These are phyloP conservation scores for Colletotrichum sp. DNA, from an alignment of 2,329 filamentous ascomycete genomes.

Conservation along the genomic window DNA sequence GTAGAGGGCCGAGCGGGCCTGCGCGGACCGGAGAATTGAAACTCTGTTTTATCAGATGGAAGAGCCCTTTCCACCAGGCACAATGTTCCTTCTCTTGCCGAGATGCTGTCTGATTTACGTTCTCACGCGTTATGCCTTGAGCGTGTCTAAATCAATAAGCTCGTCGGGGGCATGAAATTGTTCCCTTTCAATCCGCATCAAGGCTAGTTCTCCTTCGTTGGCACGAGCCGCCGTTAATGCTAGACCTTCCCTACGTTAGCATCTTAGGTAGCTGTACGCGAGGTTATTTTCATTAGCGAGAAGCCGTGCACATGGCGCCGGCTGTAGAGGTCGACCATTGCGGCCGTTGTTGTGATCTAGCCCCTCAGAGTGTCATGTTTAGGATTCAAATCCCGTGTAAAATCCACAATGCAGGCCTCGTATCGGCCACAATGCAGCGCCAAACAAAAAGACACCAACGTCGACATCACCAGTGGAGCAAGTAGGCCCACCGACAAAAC, in stretches of 20 bases:
- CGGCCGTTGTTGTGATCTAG: not conserved
- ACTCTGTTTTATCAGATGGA: not conserved
- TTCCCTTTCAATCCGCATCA: not conserved
- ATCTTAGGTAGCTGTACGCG: not conserved
- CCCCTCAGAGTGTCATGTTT: not conserved
- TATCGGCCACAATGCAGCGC: not conserved
- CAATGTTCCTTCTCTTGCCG: accelerated
- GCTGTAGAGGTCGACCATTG: not conserved
- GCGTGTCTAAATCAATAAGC: not conserved
- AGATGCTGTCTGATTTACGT: not conserved
- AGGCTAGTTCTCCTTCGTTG: not conserved
- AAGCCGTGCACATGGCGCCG: not conserved
- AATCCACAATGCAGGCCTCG: not conserved
- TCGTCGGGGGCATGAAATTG: not conserved
- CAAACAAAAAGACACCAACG: not conserved
- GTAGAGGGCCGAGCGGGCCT: not conserved
- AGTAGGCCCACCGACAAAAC: not conserved
- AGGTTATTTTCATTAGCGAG: not conserved
- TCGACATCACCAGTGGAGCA: not conserved
- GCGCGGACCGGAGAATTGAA: not conserved
- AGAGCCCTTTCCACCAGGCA: accelerated
- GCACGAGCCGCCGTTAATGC: not conserved
- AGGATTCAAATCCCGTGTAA: not conserved
- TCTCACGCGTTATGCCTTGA: not conserved
- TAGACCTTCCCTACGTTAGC: accelerated